Evolutionary conservation across 2,329 filamentous ascomycete species (phyloP), one percentile per base, ranked within the genome.

Genomic region (Monosporascus sp.): DNA sequence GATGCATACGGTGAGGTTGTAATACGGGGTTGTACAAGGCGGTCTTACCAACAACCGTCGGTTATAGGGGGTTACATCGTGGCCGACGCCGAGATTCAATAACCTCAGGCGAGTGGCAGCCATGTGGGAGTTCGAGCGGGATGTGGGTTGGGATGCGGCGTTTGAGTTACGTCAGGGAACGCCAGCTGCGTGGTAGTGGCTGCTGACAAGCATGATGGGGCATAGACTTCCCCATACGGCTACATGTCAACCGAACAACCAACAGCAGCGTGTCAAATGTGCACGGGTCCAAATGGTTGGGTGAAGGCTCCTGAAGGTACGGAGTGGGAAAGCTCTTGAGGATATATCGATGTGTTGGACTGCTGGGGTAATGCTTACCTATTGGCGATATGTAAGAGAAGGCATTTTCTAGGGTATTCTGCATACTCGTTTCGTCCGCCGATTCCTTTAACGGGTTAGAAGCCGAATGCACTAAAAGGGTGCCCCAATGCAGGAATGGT

Each of bases 371-470:
- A 46, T 24, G 72, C 79, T 77, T 70, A 82, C 80, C 80, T 70
- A 82, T 79, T 68, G 79, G 80, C 63, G 71, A 73, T 60, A 82
- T 73, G 70, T 75, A 79, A 57, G 73, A 75, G 57, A 72, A 70
- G 61, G 70, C 71, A 70, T 73, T 72, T 67, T 66, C 74, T 72
- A 72, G 74, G 72, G 70, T 73, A 43, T 54, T 55, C 66, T 73
- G 74, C 72, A 74, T 72, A 64, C 63, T 63, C 64, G 65, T 62
- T 58, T 66, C 64, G 63, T 72, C 73, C 72, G 74, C 74, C 61
- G 60, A 67, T 58, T 63, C 53, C 60, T 55, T 57, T 44, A 14
- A 58, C 56, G 58, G 57, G 51, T 53, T 24, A 53, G 55, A 56
- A 48, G 53, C 51, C 52, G 51, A 54, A 24, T 20, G 49, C 46